Percentiles rank a stretch among this genome's conserved stretches.
Conservation (phyloP, 2,329 filamentous ascomycete species). For the Fusarium lyarnte region DNA sequence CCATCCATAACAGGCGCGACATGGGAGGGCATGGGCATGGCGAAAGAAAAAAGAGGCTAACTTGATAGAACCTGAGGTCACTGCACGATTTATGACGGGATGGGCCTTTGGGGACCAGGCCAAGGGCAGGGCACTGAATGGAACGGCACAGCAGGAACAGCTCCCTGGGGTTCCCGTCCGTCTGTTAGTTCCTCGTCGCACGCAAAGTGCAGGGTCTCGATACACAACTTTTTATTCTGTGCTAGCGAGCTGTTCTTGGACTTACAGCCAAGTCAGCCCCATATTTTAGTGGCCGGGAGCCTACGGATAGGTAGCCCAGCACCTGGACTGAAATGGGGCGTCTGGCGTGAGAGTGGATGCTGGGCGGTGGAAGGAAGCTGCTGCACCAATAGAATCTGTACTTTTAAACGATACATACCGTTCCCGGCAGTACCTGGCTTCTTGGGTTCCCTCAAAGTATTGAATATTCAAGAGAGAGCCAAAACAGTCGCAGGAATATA, state of each 20-base stretch:
- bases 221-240: not conserved
- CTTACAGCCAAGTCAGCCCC: conserved; percentile 10
- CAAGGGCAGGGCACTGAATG: not conserved
- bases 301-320: not conserved
- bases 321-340: not conserved
- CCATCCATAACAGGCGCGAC: not conserved
- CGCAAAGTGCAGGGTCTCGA: not conserved
- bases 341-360: conserved; percentile 36
- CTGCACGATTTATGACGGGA: conserved; percentile 19
- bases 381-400: conserved; percentile 8
- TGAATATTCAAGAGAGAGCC: not conserved
- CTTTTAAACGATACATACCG: not conserved
- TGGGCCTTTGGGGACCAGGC: not conserved
- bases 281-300: not conserved
- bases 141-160: conserved; percentile 16
- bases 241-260: not conserved
- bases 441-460: not conserved
- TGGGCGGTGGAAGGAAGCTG: conserved; percentile 6
- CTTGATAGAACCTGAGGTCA: not conserved
- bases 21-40: not conserved
- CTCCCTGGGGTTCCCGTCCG: not conserved
- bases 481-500: not conserved
- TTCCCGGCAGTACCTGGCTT: not conserved
- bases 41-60: not conserved
- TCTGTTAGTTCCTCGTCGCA: conserved; percentile 2